Base-by-base conservation (phyloP, 2,329 filamentous ascomycete species). In the Fusarium verrucosum region DNA sequence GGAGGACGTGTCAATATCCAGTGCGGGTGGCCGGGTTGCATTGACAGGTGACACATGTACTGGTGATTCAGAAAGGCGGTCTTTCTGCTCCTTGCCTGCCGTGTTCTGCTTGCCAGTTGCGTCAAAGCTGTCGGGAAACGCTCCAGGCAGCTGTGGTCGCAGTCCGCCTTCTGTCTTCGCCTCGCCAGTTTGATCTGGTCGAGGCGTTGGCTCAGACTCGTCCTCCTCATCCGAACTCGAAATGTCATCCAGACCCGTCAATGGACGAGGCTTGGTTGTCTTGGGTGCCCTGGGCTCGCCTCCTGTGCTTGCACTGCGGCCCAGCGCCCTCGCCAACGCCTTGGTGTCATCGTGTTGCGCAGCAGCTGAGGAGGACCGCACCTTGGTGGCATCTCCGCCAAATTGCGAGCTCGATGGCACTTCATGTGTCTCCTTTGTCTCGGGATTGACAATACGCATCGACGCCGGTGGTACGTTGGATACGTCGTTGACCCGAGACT, bases 1-100 rank as follows among this genome's bases (percentile, higher is more conserved):
- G 65, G 89, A 91, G 11, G 89, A 92, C 7, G 84, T 88, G 74
- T 93, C 90, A 20, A 85, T 84, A 68, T 90, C 85, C 32, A 94
- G 84, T 28, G 86, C 86, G 6, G 90, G 90, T 23, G 86, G 88
- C 42, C 86, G 83, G 74, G 77, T 76, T 69, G 79, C 70, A 43
- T 76, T 75, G 71, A 63, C 57, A 7, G 75, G 72, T 19, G 72
- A 73, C 13, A 90, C 82, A 59, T 89, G 81, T 3, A 89, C 83
- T 4, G 89, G 90, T 4, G 90, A 92, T 74, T 92, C 89, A 8
- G 87, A 87, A 35, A 87, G 75, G 37, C 84, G 80, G 44, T 85
- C 82, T 46, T 65, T 73, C 33, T 72, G 71, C 45, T 72, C 66
- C 38, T 67, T 55, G 52, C 66, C 68, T 58, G 64, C 71, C 11